Evolutionary conservation across 257 asterid genomes (phyloP).

Genomic region (Avicennia marina): DNA sequence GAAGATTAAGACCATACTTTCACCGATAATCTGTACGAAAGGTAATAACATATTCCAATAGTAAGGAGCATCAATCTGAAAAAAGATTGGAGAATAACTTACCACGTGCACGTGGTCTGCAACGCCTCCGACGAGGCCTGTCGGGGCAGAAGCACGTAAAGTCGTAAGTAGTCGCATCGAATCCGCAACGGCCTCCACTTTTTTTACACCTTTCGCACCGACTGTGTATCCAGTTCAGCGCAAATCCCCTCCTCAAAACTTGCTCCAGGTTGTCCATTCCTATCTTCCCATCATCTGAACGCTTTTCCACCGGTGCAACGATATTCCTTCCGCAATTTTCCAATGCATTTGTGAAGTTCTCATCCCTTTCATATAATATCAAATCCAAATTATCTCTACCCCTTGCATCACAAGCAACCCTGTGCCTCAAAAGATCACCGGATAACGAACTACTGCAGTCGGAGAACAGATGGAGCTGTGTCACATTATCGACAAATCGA

Average conservation of each 20-base stretch:
- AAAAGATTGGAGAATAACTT: constrained; percentile 7
- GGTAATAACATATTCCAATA: neutral
- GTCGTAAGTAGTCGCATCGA: neutral
- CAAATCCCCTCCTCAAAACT: constrained; percentile 47
- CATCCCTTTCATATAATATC: constrained; percentile 32
- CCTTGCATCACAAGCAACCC: constrained; percentile 13
- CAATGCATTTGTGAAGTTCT: constrained; percentile 22
- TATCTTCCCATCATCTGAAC: neutral
- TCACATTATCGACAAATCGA: neutral
- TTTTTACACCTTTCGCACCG: constrained; percentile 21
- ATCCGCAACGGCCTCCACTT: constrained; percentile 52
- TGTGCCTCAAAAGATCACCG: constrained; percentile 1
- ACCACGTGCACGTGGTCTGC: constrained; percentile 27
- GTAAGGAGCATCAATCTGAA: neutral
- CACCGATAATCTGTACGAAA: too few species aligned
- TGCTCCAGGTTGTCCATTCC: constrained; percentile 7
- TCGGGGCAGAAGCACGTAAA: constrained; percentile 42
- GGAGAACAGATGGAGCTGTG: constrained; percentile 31
- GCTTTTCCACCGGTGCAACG: constrained; percentile 39
- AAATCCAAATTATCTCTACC: constrained; percentile 9
- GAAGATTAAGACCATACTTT: too few species aligned
- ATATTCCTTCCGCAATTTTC: constrained; percentile 28
- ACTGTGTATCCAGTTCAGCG: constrained; percentile 19
- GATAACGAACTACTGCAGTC: constrained; percentile 21
- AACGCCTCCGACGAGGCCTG: constrained; percentile 28